Base-by-base conservation (phyloP, 2,329 filamentous ascomycete genomes). In the Conoideocrella luteorostrata region DNA sequence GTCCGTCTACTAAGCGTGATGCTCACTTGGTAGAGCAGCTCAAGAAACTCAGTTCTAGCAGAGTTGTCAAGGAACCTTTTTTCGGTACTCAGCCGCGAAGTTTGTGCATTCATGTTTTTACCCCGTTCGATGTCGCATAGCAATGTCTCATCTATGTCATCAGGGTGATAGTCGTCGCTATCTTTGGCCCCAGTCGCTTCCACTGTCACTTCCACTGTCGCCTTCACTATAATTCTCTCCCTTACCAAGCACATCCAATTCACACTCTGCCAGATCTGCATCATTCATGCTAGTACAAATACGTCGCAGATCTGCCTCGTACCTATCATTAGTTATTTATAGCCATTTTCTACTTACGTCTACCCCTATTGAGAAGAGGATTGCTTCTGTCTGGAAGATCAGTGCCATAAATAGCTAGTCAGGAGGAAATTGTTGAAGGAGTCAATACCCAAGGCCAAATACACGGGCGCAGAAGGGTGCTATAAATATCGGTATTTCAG, bases 11-110 rank as follows among this genome's bases (percentile, higher is more conserved):
- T 24, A 17, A 47, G 23, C 29, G 30, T 17, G n/a, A 47, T 26
- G 22, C 29, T 29, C 13, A 40, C 33, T 15, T 23, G 5, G 28
- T 36, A 40, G 10, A 42, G 39, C 21, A 42, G 39, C 28, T 42
- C 39, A 21, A 42, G 32, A 24, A 42, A 42, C 15, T 42, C 40
- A 7, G 32, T 21, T 30, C 24, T 9, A 20, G 40, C 21, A 6
- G 18, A 42, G 33, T 38, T 20, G 12, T 38, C 23, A 18, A 20
- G 17, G 20, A 22, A 20, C 35, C 35, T 38, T 18, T 12, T 17
- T 38, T 29, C 26, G 13, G 13, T 29, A 13, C 26, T 29, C 13
- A 13, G 13, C 26, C 26, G 7, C 26, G 13, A 7, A 29, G 9
- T 13, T 29, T 13, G 26, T 7, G 7, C 13, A 29, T 9, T 29